Base-by-base conservation (phyloP, 192 early-diverging fungal species). In the Umbelopsis sp. region DNA sequence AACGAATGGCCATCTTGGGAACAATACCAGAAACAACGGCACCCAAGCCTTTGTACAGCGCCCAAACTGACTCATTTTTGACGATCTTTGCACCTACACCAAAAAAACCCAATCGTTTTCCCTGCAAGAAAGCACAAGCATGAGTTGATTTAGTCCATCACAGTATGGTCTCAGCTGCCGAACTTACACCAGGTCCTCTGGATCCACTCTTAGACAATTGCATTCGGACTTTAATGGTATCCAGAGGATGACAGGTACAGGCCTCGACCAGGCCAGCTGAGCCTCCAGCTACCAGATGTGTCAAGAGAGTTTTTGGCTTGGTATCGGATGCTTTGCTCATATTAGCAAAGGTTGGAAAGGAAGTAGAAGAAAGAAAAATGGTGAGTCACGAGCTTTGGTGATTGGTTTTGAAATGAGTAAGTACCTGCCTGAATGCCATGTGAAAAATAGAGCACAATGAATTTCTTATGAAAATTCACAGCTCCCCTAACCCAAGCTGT, bases 1-100 rank as follows among this genome's bases (percentile, higher is more conserved):
- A 98, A 22, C 97, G 90, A 71, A 98, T 98, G 23, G 95, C 97
- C 95, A 97, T 97, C 83, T 98, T 98, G 65, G 97, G 97, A 18
- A 98, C 94, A 73, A 98, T 98, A 37, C 97, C 95, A 2, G 94
- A 87, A 12, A 95, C 91, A 0, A 98, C 95, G 10, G 97, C 97
- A 15, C 95, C 95, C 7, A 98, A 86, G 61, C 97, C 97, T 85
- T 97, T 97, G 88, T 98, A 98, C 11, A 98, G 89, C 2, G 92
- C 92, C 35, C 94, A 78, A 21, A 93, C 79, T 13, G 94, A 93
- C 75, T 98, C 97, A 71, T 90, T 92, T 74, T 85, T 81, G 18
- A 92, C 88, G 66, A 97, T 98, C 41, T 87, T 86, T 23, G 85
- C 67, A 7, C 95, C 97, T 7, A 93, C 92, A 35, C 87, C 87